Evolutionary conservation across 2,329 filamentous ascomycete genomes (phyloP).

Genomic region (Neofusicoccum sp.): DNA sequence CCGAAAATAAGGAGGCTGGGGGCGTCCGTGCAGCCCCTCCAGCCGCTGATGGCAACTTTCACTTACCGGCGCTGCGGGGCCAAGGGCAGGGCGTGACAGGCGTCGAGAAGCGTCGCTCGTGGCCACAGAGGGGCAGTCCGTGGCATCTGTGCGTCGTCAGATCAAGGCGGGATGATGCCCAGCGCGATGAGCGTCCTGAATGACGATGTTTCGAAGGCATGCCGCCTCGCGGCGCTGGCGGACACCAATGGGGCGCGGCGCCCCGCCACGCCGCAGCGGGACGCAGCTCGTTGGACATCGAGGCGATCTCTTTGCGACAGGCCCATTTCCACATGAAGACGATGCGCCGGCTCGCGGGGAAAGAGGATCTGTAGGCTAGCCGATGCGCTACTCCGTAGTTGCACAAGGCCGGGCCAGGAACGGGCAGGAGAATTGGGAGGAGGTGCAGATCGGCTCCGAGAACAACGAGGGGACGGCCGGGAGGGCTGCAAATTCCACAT

Average conservation of each 20-base stretch:
- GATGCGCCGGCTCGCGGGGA: slow-evolving; percentile 17
- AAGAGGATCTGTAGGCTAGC: slow-evolving; percentile 16
- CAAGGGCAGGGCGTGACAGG: slow-evolving; percentile 1
- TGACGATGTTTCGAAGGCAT: slow-evolving; percentile 5
- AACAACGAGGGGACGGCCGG: slow-evolving; percentile 3
- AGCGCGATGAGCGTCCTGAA: slow-evolving; percentile 7
- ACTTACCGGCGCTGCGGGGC: background rate
- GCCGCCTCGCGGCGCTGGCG: slow-evolving; percentile 1
- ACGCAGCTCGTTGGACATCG: slow-evolving; percentile 6
- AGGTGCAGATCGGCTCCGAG: slow-evolving; percentile 13
- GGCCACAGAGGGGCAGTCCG: slow-evolving; percentile 2
- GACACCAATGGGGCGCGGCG: slow-evolving; percentile 3
- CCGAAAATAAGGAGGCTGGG: slow-evolving; percentile 16
- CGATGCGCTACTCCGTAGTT: slow-evolving; percentile 14
- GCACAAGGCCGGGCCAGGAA: slow-evolving; percentile 17
- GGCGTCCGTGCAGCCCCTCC: background rate
- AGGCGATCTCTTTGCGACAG: slow-evolving; percentile 16
- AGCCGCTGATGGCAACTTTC: background rate
- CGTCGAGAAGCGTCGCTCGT: background rate
- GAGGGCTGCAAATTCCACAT: slow-evolving; percentile 4
- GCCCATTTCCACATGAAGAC: slow-evolving; percentile 10
- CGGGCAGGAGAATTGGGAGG: slow-evolving; percentile 14
- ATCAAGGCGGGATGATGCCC: background rate
- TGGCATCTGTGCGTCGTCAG: background rate
- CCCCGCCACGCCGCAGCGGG: slow-evolving; percentile 10